Percentiles rank a stretch among this genome's conserved stretches.
Conservation (phyloP, 768 basidiomycete genomes). For the Asterophora parasitica region DNA sequence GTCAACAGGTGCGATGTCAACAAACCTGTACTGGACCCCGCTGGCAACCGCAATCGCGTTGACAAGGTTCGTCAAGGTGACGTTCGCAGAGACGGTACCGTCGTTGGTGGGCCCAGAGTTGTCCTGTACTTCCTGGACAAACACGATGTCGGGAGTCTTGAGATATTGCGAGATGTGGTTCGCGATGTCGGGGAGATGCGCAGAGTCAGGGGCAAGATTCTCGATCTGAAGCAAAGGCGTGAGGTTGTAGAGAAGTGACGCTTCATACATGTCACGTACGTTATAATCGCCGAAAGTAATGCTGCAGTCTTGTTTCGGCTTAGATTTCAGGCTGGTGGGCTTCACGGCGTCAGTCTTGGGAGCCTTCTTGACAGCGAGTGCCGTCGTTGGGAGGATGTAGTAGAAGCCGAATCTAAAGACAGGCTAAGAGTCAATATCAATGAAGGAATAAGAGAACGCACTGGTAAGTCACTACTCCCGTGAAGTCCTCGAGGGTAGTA, state of each 20-base stretch:
- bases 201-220: conserved; percentile 48
- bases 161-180: conserved; percentile 47
- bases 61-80: conserved; percentile 46
- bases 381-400: conserved; percentile 53
- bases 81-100: conserved; percentile 48
- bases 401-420: conserved; percentile 43
- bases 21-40: conserved; percentile 42
- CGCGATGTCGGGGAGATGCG: conserved; percentile 45
- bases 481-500: conserved; percentile 41
- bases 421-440: neutral
- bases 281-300: conserved; percentile 61
- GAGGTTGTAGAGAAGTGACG: neutral
- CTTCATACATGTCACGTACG: conserved; percentile 23
- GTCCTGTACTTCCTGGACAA: conserved; percentile 63
- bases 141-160: conserved; percentile 51
- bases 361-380: conserved; percentile 35
- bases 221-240: conserved; percentile 36
- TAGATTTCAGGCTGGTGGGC: conserved; percentile 36
- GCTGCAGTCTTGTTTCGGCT: conserved; percentile 31
- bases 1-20: conserved; percentile 48
- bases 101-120: conserved; percentile 49
- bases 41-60: conserved; percentile 41
- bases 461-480: conserved; percentile 53
- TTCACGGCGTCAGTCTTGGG: conserved; percentile 30
- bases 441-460: conserved; percentile 21